These are phyloP conservation scores for Micromonas pusilla DNA, from an alignment of 139 green algal species.

Conservation along the genomic window DNA sequence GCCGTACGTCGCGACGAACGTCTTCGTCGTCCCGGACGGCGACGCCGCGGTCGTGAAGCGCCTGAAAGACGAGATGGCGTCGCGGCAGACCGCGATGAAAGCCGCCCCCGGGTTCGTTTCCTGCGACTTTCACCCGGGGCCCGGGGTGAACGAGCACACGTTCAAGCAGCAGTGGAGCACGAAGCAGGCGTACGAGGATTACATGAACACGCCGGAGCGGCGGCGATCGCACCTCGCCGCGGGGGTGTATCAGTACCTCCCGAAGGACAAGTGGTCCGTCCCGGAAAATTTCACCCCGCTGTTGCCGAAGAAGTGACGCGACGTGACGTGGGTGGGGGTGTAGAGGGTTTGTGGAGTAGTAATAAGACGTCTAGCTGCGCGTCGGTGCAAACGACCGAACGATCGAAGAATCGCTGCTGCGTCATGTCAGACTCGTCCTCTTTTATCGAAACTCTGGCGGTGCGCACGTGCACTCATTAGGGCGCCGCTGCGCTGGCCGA, in stretches of 20 bases:
- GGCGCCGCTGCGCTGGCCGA: too few species aligned
- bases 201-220: constrained; percentile 12
- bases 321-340: too few species aligned
- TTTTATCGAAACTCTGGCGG: too few species aligned
- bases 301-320: background rate
- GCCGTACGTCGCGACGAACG: constrained; percentile 4
- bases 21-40: background rate
- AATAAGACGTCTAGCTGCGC: too few species aligned
- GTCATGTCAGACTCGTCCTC: too few species aligned
- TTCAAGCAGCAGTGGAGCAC: constrained; percentile 12
- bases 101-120: background rate
- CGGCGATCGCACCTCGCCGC: background rate
- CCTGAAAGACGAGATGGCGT: constrained; percentile 12
- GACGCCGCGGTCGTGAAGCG: background rate
- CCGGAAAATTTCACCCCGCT: constrained; percentile 23
- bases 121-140: background rate
- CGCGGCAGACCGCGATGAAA: background rate
- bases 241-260: constrained; percentile 13
- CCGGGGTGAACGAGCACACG: constrained; percentile 8
- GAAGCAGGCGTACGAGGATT: constrained; percentile 22
- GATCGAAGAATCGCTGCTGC: too few species aligned
- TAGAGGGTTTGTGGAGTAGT: too few species aligned
- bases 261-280: constrained; percentile 24
- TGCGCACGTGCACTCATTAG: too few species aligned
- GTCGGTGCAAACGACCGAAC: too few species aligned